phyloP scores from a whole-genome alignment of 768 basidiomycete genomes.

The Candolleomyces eurysporus region DNA sequence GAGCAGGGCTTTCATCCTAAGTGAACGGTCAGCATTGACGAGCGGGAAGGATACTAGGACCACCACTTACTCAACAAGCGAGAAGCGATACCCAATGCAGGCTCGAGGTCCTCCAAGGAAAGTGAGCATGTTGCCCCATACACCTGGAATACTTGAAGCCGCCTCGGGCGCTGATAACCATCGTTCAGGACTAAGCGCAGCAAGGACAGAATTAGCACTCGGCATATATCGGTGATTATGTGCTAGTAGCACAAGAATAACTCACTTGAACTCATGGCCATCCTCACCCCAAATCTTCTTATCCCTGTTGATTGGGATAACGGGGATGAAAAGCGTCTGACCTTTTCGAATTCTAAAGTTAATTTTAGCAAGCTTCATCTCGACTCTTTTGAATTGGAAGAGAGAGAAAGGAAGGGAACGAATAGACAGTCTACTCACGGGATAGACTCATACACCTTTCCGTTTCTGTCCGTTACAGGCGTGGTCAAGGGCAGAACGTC shows the following conservation, averaged over 20 bases:
- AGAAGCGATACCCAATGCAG: constrained; percentile 67
- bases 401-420: background rate
- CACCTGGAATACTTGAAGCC: constrained; percentile 46
- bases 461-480: constrained; percentile 45
- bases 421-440: constrained; percentile 23
- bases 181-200: constrained; percentile 53
- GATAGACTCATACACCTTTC: constrained; percentile 36
- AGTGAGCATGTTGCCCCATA: constrained; percentile 55
- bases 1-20: constrained; percentile 32
- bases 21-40: background rate
- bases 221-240: too few species aligned
- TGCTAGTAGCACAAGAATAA: background rate
- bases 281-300: constrained; percentile 61
- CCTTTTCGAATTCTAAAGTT: constrained; percentile 38
- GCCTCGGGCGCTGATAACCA: constrained; percentile 50
- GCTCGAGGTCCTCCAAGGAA: constrained; percentile 63
- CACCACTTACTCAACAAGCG: constrained; percentile 53
- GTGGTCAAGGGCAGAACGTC: constrained; percentile 48
- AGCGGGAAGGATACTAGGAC: background rate
- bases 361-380: background rate
- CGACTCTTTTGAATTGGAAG: background rate
- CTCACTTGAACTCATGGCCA: constrained; percentile 54
- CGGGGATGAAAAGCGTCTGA: constrained; percentile 44
- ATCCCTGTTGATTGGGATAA: constrained; percentile 48
- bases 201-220: background rate